Evolutionary conservation across 257 asterid genomes (phyloP).

Genomic region (Rhazya stricta): DNA sequence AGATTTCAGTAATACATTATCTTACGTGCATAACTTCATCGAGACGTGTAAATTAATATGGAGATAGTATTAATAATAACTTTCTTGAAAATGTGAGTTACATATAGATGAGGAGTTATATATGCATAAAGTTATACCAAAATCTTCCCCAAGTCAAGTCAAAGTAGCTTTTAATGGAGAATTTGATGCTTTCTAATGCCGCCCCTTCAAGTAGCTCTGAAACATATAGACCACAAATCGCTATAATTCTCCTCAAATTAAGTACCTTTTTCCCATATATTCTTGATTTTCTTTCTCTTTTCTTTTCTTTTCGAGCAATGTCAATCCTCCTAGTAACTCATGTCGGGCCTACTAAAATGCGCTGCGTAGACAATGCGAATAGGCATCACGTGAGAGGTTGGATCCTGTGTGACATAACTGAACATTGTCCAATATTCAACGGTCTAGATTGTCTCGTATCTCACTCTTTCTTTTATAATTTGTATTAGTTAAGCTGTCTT

Average conservation of each 20-base stretch:
- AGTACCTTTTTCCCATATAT: not conserved
- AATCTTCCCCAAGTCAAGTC: too few species aligned
- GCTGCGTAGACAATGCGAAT: slow-evolving; percentile 12
- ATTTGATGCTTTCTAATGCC: not conserved
- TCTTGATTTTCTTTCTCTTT: not conserved
- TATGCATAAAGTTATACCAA: too few species aligned
- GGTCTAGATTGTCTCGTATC: not conserved
- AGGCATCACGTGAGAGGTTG: slow-evolving; percentile 4
- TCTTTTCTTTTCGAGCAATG: not conserved
- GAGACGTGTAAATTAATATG: too few species aligned
- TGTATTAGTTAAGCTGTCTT: not conserved
- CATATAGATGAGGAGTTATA: too few species aligned
- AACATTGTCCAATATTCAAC: not conserved
- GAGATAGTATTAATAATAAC: too few species aligned
- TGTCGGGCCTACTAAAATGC: not conserved
- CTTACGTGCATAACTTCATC: too few species aligned
- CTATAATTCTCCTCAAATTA: not conserved
- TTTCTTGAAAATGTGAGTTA: too few species aligned
- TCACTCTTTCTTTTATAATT: not conserved
- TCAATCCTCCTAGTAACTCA: not conserved
- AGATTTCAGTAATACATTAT: too few species aligned
- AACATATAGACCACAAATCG: slow-evolving; percentile 2
- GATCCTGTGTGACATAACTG: slow-evolving; percentile 1
- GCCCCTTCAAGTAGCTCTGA: not conserved
- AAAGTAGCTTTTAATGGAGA: slow-evolving; percentile 3